These are phyloP conservation scores for Candida peoriensis DNA, from an alignment of 805 yeast species.

Conservation along the genomic window DNA sequence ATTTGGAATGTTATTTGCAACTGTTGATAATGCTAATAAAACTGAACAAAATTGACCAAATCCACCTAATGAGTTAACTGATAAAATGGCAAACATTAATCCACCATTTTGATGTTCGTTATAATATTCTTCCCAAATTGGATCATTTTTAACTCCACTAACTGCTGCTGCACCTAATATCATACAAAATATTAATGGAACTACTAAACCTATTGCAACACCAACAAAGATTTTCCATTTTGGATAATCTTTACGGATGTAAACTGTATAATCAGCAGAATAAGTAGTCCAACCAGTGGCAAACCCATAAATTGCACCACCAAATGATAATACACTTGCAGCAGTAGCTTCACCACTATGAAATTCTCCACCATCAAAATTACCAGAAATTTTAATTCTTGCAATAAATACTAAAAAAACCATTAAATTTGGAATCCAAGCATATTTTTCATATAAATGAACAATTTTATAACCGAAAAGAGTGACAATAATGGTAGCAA, in stretches of 20 bases:
- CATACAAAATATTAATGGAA: conserved; percentile 70
- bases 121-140: conserved; percentile 47
- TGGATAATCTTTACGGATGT: conserved; percentile 66
- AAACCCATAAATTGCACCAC: conserved; percentile 79
- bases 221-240: conserved; percentile 56
- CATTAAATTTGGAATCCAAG: conserved; percentile 80
- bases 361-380: conserved; percentile 51
- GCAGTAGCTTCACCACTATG: conserved; percentile 61
- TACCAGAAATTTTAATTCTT: conserved; percentile 61
- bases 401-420: conserved; percentile 76
- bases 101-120: conserved; percentile 67
- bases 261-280: conserved; percentile 89
- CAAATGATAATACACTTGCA: conserved; percentile 73
- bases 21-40: conserved; percentile 75
- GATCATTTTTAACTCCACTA: conserved; percentile 51
- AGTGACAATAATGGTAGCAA: conserved; percentile 65
- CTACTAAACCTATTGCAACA: conserved; percentile 55
- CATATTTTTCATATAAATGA: conserved; percentile 76
- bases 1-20: conserved; percentile 90
- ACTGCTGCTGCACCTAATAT: conserved; percentile 84
- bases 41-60: conserved; percentile 91
- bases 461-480: conserved; percentile 82
- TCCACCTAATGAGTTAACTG: conserved; percentile 74
- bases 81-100: conserved; percentile 71
- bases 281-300: conserved; percentile 95